These are phyloP conservation scores for Arthrobotrys megalospora DNA, from an alignment of 2,329 filamentous ascomycete species.

Conservation along the genomic window DNA sequence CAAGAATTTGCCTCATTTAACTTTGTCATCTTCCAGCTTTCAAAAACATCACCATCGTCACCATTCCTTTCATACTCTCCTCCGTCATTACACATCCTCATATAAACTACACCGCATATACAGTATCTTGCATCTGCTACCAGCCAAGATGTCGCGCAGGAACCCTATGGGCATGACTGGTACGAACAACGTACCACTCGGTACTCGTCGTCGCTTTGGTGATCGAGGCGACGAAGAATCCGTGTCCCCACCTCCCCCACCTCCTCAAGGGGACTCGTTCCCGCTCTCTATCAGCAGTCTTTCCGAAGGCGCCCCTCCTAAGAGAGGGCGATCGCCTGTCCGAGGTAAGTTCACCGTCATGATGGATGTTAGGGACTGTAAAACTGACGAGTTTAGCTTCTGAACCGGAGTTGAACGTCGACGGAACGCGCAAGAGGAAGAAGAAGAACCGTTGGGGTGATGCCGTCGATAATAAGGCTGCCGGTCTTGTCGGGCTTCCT, in stretches of 20 bases:
- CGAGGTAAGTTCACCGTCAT: slow-evolving; percentile 74
- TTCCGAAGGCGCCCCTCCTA: slow-evolving; percentile 71
- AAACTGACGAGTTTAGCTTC: slow-evolving; percentile 62
- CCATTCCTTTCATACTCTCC: background rate
- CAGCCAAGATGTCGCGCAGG: slow-evolving; percentile 53
- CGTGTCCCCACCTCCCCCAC: slow-evolving; percentile 65
- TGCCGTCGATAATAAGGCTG: slow-evolving; percentile 97
- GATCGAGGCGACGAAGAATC: slow-evolving; percentile 68
- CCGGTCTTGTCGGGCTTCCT: slow-evolving; percentile 95
- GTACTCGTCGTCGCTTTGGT: slow-evolving; percentile 84
- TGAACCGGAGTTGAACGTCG: slow-evolving; percentile 71
- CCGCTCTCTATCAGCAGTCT: slow-evolving; percentile 59
- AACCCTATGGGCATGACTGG: slow-evolving; percentile 82
- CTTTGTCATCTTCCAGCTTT: background rate
- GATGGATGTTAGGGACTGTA: slow-evolving; percentile 9
- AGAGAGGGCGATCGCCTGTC: slow-evolving; percentile 94
- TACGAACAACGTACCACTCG: slow-evolving; percentile 97
- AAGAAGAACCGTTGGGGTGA: slow-evolving; percentile 99
- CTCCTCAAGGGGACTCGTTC: slow-evolving; percentile 65
- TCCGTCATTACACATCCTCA: background rate
- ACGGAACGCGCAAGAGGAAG: slow-evolving; percentile 90
- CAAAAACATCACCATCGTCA: slow-evolving; percentile 13
- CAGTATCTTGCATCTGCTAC: background rate
- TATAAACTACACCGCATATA: background rate
- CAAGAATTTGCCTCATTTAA: slow-evolving; percentile 20